These are phyloP conservation scores for Mucor circinelloides DNA, from an alignment of 371 early-diverging fungal genomes.

Conservation along the genomic window DNA sequence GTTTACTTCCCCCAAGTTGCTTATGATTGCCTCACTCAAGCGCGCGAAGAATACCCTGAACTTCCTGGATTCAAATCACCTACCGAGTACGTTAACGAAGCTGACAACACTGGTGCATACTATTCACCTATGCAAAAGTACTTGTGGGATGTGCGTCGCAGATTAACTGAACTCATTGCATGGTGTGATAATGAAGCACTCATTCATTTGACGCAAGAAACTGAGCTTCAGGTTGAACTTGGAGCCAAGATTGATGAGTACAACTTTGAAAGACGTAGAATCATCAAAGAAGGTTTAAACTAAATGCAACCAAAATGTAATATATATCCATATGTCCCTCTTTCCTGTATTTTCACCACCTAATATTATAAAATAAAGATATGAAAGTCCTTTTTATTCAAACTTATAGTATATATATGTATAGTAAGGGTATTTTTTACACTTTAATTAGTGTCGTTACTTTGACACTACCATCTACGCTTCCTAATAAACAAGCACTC, in stretches of 20 bases:
- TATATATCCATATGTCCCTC: not conserved
- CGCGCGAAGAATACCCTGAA: conserved; percentile 39
- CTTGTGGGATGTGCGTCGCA: conserved; percentile 47
- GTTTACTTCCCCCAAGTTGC: conserved; percentile 50
- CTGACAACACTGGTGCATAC: conserved; percentile 49
- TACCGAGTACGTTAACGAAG: conserved; percentile 33
- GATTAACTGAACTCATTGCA: conserved; percentile 14
- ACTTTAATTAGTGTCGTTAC: conserved; percentile 59
- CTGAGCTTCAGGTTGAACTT: conserved; percentile 12
- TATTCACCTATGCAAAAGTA: conserved; percentile 54
- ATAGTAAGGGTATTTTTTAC: conserved; percentile 13
- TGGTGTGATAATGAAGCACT: conserved; percentile 28
- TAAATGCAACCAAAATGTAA: not conserved
- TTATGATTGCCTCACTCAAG: conserved; percentile 40
- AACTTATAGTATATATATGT: not conserved
- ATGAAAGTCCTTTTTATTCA: not conserved
- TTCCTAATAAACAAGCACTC: conserved; percentile 58
- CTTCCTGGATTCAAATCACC: conserved; percentile 45
- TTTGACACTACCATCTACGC: conserved; percentile 59
- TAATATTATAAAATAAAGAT: not conserved
- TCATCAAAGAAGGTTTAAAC: conserved; percentile 12
- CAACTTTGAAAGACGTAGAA: conserved; percentile 25
- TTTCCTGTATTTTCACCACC: no score
- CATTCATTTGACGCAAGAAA: conserved; percentile 13
- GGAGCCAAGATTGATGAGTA: conserved; percentile 25